Evolutionary conservation across 2,329 filamentous ascomycete genomes (phyloP), one percentile per base, ranked within the genome.

Genomic region (Penicillium sp.): DNA sequence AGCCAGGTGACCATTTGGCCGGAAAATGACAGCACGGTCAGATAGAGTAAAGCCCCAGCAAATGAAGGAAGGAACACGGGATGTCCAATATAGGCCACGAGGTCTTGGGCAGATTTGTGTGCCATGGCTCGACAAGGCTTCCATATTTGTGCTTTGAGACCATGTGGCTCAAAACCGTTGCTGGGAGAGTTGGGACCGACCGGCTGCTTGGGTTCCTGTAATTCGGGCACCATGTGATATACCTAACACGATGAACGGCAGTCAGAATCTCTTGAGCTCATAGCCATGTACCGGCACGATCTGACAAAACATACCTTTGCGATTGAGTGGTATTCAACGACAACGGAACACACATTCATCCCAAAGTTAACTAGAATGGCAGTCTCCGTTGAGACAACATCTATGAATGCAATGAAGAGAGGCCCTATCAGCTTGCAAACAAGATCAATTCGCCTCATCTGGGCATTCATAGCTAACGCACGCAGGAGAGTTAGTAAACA

Each of bases 381-480:
- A 13, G 74, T 54, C 3, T 62, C 69, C 0, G 77, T 75, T 1
- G 77, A 80, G 6, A 71, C 69, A 13, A 79, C 71, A 27, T 76
- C 72, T 11, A 83, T 60, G 6, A 79, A 49, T 0, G 81, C 80
- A 21, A 83, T 80, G 7, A 79, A 66, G 6, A 84, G 72, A 1
- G 83, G 83, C 0, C 79, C 79, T 29, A 82, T 54, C 13, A 85
- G 76, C 63, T 85, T 85, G 72, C 82, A 85, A 42, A 79, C 73
- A 3, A 85, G 73, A 58, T 85, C 83, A 56, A 85, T 84, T 7
- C 81, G 74, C 51, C 82, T 73, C 81, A 85, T 84, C 9, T 75
- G 75, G 1, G 82, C 76, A 62, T 84, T 84, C 3, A 84, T 53
- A 65, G 65, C 68, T 73, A 54, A 9, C 3, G 5, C 6, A n/a